Percentiles rank a stretch among this genome's conserved stretches.
phyloP scores from a whole-genome alignment of 352 stramenopile species.

The Pythium guiyangense region DNA sequence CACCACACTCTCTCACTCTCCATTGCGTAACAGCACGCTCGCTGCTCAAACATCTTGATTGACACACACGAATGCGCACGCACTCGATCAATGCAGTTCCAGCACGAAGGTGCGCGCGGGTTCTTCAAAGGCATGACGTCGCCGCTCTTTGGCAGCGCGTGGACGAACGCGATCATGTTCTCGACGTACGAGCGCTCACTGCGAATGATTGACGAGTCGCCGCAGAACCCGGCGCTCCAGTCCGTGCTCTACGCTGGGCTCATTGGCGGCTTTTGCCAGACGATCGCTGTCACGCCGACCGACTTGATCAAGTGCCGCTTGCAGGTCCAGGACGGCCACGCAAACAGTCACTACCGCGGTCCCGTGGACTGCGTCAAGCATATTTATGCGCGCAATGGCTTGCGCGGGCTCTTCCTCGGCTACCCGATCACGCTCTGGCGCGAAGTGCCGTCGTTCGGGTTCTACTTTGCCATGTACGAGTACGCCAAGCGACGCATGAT shows the following conservation, averaged over 20 bases:
- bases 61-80: neutral
- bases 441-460: conserved; percentile 76
- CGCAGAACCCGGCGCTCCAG: conserved; percentile 42
- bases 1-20: too few relatives aligned
- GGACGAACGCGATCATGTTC: conserved; percentile 86
- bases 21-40: too few relatives aligned
- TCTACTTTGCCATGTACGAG: conserved; percentile 86
- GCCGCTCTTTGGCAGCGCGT: conserved; percentile 74
- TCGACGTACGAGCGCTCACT: conserved; percentile 73
- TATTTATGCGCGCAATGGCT: conserved; percentile 55
- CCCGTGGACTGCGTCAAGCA: conserved; percentile 74
- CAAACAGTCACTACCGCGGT: conserved; percentile 50
- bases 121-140: conserved; percentile 87
- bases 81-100: conserved; percentile 21
- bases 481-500: conserved; percentile 72
- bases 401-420: conserved; percentile 65
- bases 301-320: conserved; percentile 84
- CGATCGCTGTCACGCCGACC: conserved; percentile 61
- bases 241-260: conserved; percentile 69
- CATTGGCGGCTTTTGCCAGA: conserved; percentile 76
- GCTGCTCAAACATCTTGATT: neutral
- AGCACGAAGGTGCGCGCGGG: conserved; percentile 65
- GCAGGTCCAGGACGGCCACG: conserved; percentile 72
- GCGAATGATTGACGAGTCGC: conserved; percentile 52
- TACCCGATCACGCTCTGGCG: conserved; percentile 71